Evolutionary conservation across 768 basidiomycete genomes (phyloP).

Genomic region (Lactifluus piperatus): DNA sequence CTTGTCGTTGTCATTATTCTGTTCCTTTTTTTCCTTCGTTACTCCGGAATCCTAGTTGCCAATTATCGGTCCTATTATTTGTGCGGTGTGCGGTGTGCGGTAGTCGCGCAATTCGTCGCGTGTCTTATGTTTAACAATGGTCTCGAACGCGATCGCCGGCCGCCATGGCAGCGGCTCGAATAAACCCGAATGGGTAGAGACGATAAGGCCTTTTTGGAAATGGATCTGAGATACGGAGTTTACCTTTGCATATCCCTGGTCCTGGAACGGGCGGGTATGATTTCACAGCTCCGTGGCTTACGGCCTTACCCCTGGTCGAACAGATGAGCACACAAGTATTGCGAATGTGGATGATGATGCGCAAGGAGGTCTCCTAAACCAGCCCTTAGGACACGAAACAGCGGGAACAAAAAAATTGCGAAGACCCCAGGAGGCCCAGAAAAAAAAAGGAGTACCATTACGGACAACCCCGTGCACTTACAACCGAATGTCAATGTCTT

Average conservation of each 20-base stretch:
- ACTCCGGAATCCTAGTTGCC: constrained; percentile 16
- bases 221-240: constrained; percentile 10
- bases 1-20: constrained; percentile 13
- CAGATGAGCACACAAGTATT: neutral
- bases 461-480: neutral
- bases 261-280: neutral
- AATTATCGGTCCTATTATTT: constrained; percentile 6
- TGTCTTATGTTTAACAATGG: neutral
- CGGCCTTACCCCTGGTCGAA: neutral
- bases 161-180: neutral
- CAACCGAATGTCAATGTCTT: neutral
- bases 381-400: neutral
- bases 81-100: too few relatives aligned
- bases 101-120: constrained; percentile 1
- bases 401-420: neutral
- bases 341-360: neutral
- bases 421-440: too few relatives aligned
- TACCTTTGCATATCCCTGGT: neutral
- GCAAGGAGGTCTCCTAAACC: neutral
- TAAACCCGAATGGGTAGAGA: neutral
- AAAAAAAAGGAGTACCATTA: neutral
- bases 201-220: neutral
- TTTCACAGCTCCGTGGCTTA: neutral
- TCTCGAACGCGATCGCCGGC: constrained; percentile 8
- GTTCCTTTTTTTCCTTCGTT: constrained; percentile 4